Base-by-base conservation (phyloP, 768 basidiomycete species). In the Mycena haematopus region DNA sequence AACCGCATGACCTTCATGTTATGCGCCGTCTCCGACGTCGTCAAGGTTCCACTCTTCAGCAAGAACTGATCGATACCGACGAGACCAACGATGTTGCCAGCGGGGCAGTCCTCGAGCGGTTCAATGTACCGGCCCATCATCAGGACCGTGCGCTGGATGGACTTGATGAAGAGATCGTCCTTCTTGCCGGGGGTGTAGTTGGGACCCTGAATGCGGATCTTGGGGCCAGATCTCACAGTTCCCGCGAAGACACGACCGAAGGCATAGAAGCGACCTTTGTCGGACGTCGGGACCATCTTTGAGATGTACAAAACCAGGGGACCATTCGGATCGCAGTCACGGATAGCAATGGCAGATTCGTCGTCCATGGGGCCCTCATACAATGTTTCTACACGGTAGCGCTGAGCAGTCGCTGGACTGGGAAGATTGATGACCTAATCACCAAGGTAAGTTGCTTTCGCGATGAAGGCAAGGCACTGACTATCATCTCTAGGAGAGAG, bases 1-100 rank as follows among this genome's bases (percentile, higher is more conserved):
- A 98, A 98, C 81, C 92, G 95, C 97, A 99, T 99, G 78, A 99
- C 95, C 82, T 83, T 94, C 94, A 99, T 97, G 85, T 99, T 99
- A 85, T 99, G 97, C 52, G 97, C 97, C 54, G 95, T 97, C 81
- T 98, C 96, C 52, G 94, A 93, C 60, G 93, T 88, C 62, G 97
- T 99, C 73, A 99, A 88, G 67, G 97, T 99, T 77, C 97, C 97
- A 70, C 88, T 94, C 89, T 99, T 99, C 77, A 99, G 90, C 82
- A 99, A 80, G 93, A 99, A 99, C 81, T 99, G 97, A 80, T 99
- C 97, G 71, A 99, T 92, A 84, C 97, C 97, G 79, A 99, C 96
- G 73, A 99, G 92, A 85, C 97, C 97, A 70, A 94, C 80, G 71
- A 99, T 99, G 85, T 99, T 99, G 73, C 97, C 97, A 65, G 96